Evolutionary conservation across 1,139 yeast genomes (phyloP).

Genomic region (Diutina pseudorugosa): DNA sequence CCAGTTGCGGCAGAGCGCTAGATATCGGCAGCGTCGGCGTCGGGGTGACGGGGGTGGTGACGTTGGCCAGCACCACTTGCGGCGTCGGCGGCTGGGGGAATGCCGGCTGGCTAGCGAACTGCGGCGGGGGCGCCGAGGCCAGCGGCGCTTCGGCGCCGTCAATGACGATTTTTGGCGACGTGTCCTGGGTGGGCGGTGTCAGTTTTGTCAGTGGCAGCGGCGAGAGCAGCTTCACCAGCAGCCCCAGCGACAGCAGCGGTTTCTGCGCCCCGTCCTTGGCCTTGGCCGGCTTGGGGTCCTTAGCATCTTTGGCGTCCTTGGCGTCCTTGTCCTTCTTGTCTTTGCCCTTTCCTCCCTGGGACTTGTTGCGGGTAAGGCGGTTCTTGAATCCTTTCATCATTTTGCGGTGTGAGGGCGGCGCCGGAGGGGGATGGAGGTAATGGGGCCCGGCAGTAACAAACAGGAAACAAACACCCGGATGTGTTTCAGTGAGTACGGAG

Average conservation of each 20-base stretch:
- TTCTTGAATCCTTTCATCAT: slow-evolving; percentile 44
- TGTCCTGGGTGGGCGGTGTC: neutral
- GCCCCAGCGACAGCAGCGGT: slow-evolving; percentile 7
- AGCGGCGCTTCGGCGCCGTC: neutral
- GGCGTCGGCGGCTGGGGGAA: neutral
- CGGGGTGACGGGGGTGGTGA: slow-evolving; percentile 19
- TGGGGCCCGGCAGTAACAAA: neutral
- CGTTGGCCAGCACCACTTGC: slow-evolving; percentile 6
- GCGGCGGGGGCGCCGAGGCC: neutral
- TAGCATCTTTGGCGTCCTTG: slow-evolving; percentile 10
- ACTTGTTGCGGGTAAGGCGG: slow-evolving; percentile 33
- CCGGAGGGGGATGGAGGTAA: neutral
- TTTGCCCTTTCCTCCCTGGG: slow-evolving; percentile 23
- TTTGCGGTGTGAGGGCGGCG: slow-evolving; percentile 9
- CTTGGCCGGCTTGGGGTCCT: slow-evolving; percentile 6
- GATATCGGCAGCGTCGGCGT: slow-evolving; percentile 21
- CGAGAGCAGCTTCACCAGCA: slow-evolving; percentile 8
- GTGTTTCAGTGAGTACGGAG: neutral
- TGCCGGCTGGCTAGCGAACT: neutral
- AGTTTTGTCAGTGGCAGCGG: neutral
- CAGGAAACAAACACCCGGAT: neutral
- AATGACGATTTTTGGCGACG: neutral
- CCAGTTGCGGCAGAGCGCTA: slow-evolving; percentile 6
- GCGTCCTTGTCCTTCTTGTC: slow-evolving; percentile 18
- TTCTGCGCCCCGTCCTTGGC: slow-evolving; percentile 7